Evolutionary conservation across 768 basidiomycete genomes (phyloP).

Genomic region (Hemileccinum impolitum): DNA sequence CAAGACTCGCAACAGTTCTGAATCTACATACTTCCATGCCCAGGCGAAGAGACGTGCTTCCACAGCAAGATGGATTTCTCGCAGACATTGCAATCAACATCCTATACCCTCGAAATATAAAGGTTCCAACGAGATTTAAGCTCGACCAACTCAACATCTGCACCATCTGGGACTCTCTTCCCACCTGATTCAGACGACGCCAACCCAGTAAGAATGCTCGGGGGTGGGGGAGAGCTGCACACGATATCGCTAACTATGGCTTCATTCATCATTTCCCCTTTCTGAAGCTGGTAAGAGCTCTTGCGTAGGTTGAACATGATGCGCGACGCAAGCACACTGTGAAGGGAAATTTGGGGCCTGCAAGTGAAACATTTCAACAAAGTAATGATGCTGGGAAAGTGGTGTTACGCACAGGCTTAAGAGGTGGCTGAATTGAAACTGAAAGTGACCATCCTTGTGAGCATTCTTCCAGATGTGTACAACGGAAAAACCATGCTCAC

Average conservation of each 20-base stretch:
- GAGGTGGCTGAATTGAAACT: conserved; percentile 6
- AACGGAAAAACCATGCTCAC: not conserved
- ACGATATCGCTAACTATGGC: not conserved
- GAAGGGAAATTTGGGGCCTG: conserved; percentile 6
- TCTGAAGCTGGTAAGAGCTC: not conserved
- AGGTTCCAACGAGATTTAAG: too few relatives aligned
- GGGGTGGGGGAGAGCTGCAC: not conserved
- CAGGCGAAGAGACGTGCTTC: too few relatives aligned
- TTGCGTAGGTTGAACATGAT: conserved; percentile 14
- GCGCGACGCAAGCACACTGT: conserved; percentile 10
- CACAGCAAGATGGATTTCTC: too few relatives aligned
- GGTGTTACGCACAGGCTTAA: not conserved
- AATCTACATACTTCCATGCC: too few relatives aligned
- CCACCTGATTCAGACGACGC: not conserved
- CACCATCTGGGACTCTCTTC: not conserved
- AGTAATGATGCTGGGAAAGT: not conserved
- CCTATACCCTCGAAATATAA: not conserved
- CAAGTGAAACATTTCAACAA: not conserved
- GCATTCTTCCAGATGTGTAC: not conserved
- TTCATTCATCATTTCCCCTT: not conserved
- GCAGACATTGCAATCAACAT: too few relatives aligned
- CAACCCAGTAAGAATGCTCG: not conserved
- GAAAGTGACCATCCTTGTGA: not conserved
- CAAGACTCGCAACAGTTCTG: too few relatives aligned
- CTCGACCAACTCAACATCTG: too few relatives aligned